Evolutionary conservation across 2,329 filamentous ascomycete genomes (phyloP), one percentile per base, ranked within the genome.

Genomic region (Calonectria pseudoturangicola): DNA sequence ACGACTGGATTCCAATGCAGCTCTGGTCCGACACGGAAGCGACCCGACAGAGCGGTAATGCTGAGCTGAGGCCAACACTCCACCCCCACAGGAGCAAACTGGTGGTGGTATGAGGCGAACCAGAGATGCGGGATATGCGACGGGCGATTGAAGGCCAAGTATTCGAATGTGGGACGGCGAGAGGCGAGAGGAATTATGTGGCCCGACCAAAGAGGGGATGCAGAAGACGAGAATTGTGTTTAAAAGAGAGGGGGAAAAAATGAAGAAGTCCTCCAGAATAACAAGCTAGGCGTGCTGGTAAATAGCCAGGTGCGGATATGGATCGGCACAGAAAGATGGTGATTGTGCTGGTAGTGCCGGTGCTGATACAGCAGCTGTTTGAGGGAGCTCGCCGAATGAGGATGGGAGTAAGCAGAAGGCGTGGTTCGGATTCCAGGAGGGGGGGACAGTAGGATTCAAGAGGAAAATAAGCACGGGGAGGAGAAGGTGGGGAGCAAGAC

Each of bases 51-150:
- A 71, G 66, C 63, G 71, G 70, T 63, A 54, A 67, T 41, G 72
- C 68, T 67, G 73, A 77, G 74, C 68, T 66, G 74, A 77, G 74
- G 70, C 71, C 71, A 68, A 64, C 70, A 54, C 66, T 75, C 71
- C 74, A 71, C 71, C 67, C 75, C 71, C 72, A 75, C 70, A 69
- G 50, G 21, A 39, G 27, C 39, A 64, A 68, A 56, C 60, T 13
- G 58, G 51, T 70, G 60, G 51, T 70, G 60, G 56, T 66, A 51
- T 51, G 70, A 68, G 70, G 47, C 47, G 56, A 58, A 30, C 64
- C 54, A 33, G 64, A 47, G 50, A 50, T 70, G 66, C 66, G 48
- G 66, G 58, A 66, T 66, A 65, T 65, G 68, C 36, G 39, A 65
- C 21, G 41, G 21, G 39, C 33, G 21, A 41, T 15, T 51, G 43